Evolutionary conservation across 139 green algal species (phyloP), one percentile per base, ranked within the genome.

Genomic region (Deuterostichococcus epilithicus): DNA sequence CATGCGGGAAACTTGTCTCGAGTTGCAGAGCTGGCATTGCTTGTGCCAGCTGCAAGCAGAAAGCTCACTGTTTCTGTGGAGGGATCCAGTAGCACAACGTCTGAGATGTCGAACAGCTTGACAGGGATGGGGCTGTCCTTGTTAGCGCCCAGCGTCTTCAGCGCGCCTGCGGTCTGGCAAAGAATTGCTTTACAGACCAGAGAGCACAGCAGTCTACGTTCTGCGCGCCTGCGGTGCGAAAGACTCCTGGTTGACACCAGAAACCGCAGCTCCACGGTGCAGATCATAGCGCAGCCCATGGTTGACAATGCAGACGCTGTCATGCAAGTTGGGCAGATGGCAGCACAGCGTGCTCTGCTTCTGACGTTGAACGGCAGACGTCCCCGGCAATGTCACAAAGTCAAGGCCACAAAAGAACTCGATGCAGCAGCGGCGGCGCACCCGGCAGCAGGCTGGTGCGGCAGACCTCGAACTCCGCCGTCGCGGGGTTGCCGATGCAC

Each of bases 101-200:
- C 94, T 18, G 80, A 89, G 13, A 96, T 80, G 88, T 99, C 96
- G 81, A 99, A 99, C 65, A 99, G 87, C 81, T 89, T 88, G 25
- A 97, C 76, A 10, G 96, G 96, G 75, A 98, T 85, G 22, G 95
- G 87, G 25, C 90, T 87, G 66, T 97, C 90, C 77, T 94, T 96
- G 88, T 97, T 98, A 63, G 93, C 86, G 5, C 85, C 94, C 45
- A 99, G 80, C 25, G 96, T 99, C 82, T 99, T 99, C 45, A 99
- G 89, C 33, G 91, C 88, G 36, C 85, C 86, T 76, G 79, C 82
- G 35, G 86, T 37, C 74, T 87, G 35, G 80, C 70, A 39, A 94
- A 78, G 74, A 95, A 79, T 5, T 37, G 13, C 0, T 45, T 59
- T n/a, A 25, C 47, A 20, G 23, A 68, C 15, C n/a, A 38, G n/a